Base-by-base conservation (phyloP, 495 filamentous ascomycete species). In the Annulohypoxylon stygium region DNA sequence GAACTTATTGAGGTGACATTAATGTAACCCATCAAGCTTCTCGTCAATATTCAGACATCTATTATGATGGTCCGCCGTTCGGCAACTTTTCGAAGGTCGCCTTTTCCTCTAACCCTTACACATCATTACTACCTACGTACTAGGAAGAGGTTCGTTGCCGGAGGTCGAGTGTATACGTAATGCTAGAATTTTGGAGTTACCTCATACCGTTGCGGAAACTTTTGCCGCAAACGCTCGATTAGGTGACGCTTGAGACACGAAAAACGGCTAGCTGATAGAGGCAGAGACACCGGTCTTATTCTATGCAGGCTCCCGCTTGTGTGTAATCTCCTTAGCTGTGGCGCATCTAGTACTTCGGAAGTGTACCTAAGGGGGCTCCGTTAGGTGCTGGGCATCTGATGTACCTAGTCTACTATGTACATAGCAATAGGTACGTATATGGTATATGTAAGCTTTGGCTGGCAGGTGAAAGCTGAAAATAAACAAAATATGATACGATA, bases 11-110 rank as follows among this genome's bases (percentile, higher is more conserved):
- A 39, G 34, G 67, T 70, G 8, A 33, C 41, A 70, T 65, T 36
- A 14, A 70, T 65, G 67, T 59, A 25, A 70, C 53, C 60, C 43
- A 36, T 60, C 11, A 25, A 34, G 66, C 26, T 57, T 62, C 50
- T 34, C 16, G n/a, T 16, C 20, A 3, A 20, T 47, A 25, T 48
- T 39, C 50, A 48, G 50, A 50, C 2, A n/a, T n/a, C 34, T 9
- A 6, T 20, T 16, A 3, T 36, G 48, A 39, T 36, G 26, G 58
- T n/a, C 23, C 20, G 30, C 41, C 6, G 10, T 45, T 16, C 30
- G 48, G 36, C 37, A 55, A 25, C 57, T 58, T 69, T 69, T 55
- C 57, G 34, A 54, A 36, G 48, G 18, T 43, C 30, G 10, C 11
- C 41, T 41, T 16, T 43, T 33, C 33, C 18, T 6, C 9, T 30